Conservation (phyloP, 2,329 filamentous ascomycete genomes). For the Endocalyx cinctus region DNA sequence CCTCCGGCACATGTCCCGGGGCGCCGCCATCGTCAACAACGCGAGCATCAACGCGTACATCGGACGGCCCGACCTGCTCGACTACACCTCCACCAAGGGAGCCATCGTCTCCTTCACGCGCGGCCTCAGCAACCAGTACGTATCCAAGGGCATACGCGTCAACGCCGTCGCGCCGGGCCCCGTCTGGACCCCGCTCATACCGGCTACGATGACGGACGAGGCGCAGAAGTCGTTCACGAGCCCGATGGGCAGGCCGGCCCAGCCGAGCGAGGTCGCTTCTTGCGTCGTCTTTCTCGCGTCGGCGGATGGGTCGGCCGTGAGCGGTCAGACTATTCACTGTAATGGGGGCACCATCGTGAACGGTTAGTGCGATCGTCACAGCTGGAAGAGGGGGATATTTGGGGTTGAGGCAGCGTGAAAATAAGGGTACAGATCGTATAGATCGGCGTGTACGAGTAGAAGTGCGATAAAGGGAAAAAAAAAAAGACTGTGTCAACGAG, state of each 20-base stretch:
- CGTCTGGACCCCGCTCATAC: conserved; percentile 74
- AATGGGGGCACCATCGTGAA: conserved; percentile 48
- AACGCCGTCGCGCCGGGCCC: conserved; percentile 67
- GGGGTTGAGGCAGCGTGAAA: no score
- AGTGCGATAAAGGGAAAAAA: no score
- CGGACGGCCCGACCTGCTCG: conserved; percentile 72
- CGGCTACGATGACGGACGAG: conserved; percentile 64
- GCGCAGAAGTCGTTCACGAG: conserved; percentile 68
- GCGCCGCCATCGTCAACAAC: conserved; percentile 79
- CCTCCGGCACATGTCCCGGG: conserved; percentile 69
- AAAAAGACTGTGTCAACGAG: no score
- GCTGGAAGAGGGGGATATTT: no score
- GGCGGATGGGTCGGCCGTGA: conserved; percentile 67
- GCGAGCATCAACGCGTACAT: conserved; percentile 81
- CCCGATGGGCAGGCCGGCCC: conserved; percentile 72
- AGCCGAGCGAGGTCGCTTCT: conserved; percentile 77
- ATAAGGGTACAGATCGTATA: no score
- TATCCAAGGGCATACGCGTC: conserved; percentile 61
- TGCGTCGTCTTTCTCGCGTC: conserved; percentile 79
- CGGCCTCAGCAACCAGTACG: conserved; percentile 69
- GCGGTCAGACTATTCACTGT: conserved; percentile 61
- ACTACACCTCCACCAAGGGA: conserved; percentile 77
- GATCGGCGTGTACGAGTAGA: no score
- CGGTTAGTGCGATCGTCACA: no score
- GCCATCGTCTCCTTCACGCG: conserved; percentile 77